These are phyloP conservation scores for Drechslera avenae DNA, from an alignment of 2,329 filamentous ascomycete genomes.

Conservation along the genomic window DNA sequence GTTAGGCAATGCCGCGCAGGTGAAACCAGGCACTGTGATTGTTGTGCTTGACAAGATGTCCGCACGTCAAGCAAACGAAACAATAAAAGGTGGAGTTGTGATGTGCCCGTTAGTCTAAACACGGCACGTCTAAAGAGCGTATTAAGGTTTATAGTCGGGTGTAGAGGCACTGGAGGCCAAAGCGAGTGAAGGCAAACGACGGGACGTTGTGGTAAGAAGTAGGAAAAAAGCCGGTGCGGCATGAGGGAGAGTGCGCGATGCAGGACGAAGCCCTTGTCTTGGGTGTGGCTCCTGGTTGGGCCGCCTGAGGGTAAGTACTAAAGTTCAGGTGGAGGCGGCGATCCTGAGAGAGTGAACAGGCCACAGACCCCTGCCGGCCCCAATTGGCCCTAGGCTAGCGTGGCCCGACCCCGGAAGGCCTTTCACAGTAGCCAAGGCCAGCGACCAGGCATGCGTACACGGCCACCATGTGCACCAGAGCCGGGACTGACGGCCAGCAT, in stretches of 20 bases:
- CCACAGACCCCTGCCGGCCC: constrained; percentile 33
- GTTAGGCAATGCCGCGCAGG: constrained; percentile 5
- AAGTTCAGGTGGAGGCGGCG: constrained; percentile 24
- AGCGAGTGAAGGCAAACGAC: constrained; percentile 28
- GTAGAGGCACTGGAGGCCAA: constrained; percentile 28
- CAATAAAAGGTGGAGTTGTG: constrained; percentile 21
- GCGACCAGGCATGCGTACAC: constrained; percentile 26
- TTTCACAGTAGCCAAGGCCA: constrained; percentile 23
- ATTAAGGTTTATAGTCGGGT: constrained; percentile 27
- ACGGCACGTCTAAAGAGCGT: constrained; percentile 25
- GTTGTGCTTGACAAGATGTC: constrained; percentile 20
- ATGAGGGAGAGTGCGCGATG: constrained; percentile 29
- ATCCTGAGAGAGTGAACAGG: constrained; percentile 33
- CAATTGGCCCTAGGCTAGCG: constrained; percentile 26
- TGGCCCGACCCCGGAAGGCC: constrained; percentile 25
- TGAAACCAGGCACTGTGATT: constrained; percentile 3
- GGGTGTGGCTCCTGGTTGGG: constrained; percentile 38
- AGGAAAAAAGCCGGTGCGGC: constrained; percentile 34
- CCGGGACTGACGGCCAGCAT: constrained; percentile 27
- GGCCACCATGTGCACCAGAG: constrained; percentile 27
- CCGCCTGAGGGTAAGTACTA: constrained; percentile 22
- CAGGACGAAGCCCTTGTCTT: constrained; percentile 30
- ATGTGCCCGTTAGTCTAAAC: constrained; percentile 17
- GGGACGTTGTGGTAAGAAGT: constrained; percentile 33
- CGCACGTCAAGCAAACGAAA: constrained; percentile 25